Evolutionary conservation across 164 flowering plant species (phyloP).

Genomic region (Taxillus chinensis): DNA sequence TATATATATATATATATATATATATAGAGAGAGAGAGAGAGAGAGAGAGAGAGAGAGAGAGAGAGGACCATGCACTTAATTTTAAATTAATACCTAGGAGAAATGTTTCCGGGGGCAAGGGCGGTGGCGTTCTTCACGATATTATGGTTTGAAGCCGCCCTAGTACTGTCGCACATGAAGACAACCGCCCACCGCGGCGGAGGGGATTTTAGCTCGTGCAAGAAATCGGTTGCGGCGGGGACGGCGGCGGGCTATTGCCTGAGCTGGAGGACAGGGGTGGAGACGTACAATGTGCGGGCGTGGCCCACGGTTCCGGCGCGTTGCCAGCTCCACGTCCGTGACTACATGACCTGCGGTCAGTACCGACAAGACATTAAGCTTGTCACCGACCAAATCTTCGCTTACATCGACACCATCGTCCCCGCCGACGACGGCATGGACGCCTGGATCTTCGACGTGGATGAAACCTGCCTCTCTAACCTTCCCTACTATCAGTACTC

Average conservation of each 20-base stretch:
- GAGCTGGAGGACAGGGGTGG: slow-evolving; percentile 85
- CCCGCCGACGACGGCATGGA: slow-evolving; percentile 42
- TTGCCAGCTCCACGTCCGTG: slow-evolving; percentile 38
- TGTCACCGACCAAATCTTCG: slow-evolving; percentile 33
- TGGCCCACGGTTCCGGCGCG: slow-evolving; percentile 70
- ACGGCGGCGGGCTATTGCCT: slow-evolving; percentile 25
- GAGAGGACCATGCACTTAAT: too few species aligned
- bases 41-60: too few species aligned
- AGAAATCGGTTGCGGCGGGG: not conserved
- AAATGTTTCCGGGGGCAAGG: too few species aligned
- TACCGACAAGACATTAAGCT: slow-evolving; percentile 42
- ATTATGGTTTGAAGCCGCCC: too few species aligned
- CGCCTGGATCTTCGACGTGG: slow-evolving; percentile 81
- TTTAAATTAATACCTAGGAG: too few species aligned
- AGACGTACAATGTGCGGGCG: slow-evolving; percentile 49
- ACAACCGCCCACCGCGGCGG: too few species aligned
- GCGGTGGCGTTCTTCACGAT: too few species aligned
- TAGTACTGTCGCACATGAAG: too few species aligned
- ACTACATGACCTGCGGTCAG: slow-evolving; percentile 70
- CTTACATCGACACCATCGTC: slow-evolving; percentile 22
- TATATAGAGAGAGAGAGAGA: too few species aligned
- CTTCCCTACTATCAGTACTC: slow-evolving; percentile 32
- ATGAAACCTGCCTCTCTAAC: slow-evolving; percentile 85
- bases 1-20: too few species aligned
- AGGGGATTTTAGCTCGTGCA: too few species aligned